Evolutionary conservation across 306 rosid genomes (phyloP), one percentile per base, ranked within the genome.

Genomic region (Begonia loranthoides): DNA sequence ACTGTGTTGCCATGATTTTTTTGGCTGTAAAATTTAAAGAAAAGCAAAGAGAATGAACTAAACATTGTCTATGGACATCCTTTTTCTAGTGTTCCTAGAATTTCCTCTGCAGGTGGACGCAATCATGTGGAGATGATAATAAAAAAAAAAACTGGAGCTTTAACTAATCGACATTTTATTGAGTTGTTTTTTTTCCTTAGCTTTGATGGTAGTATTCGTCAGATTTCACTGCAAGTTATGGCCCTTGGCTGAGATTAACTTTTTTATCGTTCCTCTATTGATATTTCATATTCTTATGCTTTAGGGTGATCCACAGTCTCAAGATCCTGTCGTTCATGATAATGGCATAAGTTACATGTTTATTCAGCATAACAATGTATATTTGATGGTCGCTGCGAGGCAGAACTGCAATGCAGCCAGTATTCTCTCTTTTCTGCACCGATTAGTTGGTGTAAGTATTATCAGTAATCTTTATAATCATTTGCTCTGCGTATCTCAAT

Each of bases 321-420:
- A 82, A 49, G 93, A 92, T 86, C 99, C 99, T 12, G 96, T 86
- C 50, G 96, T 79, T 14, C 63, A 54, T 59, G 96, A 92, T 52
- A 76, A 79, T 57, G 99, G 99, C 45, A 89, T 86, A 49, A 78
- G 84, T 71, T 92, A 86, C 77, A 64, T 92, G 95, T 92, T 83
- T 67, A 70, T 92, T 63, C 99, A 92, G 75, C 99, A 92, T 62
- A 92, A 83, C 62, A 90, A 92, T 67, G 84, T 92, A 50, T 92
- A 72, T 80, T 74, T 92, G 62, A 83, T 92, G 94, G 53, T 67
- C 9, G 99, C 99, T 12, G 76, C 99, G 15, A 67, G 99, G 69
- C 96, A 92, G 76, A 92, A 92, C 54, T 86, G 99, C 75, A 92
- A 92, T 76, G 99, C 94, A 2, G 96, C 96, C n/a, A 86, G 99